Conservation (phyloP, 2,329 filamentous ascomycete species). For the Microthyrium microscopicum region DNA sequence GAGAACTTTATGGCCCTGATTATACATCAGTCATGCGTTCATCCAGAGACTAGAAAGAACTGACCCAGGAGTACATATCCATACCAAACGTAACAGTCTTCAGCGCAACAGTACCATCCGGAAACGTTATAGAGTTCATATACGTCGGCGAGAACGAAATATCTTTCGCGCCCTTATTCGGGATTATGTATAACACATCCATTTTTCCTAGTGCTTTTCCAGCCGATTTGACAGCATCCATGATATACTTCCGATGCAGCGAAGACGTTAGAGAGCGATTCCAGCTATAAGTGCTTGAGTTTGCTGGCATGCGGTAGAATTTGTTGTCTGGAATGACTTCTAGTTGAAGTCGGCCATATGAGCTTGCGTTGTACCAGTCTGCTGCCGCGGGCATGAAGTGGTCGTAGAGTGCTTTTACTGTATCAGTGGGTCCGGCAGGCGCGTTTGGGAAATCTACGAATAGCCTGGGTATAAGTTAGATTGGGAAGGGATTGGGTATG, state of each 20-base stretch:
- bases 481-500: no score
- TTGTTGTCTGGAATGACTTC: neutral
- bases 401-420: neutral
- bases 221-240: constrained; percentile 10
- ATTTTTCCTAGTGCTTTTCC: constrained; percentile 7
- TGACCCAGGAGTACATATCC: constrained; percentile 9
- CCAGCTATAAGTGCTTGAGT: neutral
- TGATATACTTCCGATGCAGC: constrained; percentile 8
- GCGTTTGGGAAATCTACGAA: constrained; percentile 6
- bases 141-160: constrained; percentile 7
- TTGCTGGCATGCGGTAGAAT: constrained; percentile 5
- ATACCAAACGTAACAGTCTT: constrained; percentile 10
- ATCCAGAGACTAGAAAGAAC: no score
- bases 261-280: neutral
- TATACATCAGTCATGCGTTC: no score
- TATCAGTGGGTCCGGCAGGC: constrained; percentile 6
- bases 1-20: constrained; percentile 9
- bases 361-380: constrained; percentile 2
- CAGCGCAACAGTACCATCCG: constrained; percentile 7
- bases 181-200: constrained; percentile 10
- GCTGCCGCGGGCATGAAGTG: neutral
- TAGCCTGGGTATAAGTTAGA: no score
- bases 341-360: constrained; percentile 4
- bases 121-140: constrained; percentile 4
- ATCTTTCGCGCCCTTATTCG: constrained; percentile 6